Base-by-base conservation (phyloP, 2,329 filamentous ascomycete genomes). In the Alternaria infectoria region DNA sequence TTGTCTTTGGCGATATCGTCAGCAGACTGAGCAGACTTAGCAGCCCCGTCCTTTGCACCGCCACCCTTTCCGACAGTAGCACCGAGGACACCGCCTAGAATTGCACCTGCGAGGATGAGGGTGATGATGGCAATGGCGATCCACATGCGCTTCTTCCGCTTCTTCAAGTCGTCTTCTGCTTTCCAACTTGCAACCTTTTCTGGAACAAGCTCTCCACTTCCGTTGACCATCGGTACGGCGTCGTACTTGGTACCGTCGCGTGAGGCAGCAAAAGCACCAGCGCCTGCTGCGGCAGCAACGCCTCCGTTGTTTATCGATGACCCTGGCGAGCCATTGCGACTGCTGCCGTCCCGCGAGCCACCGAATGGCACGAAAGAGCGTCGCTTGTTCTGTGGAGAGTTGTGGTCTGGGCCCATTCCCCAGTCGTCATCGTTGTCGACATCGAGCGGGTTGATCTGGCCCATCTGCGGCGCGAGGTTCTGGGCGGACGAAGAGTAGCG, bases 381-480 rank as follows among this genome's bases (percentile, higher is more conserved):
- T 63, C 86, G 85, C 77, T 84, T 82, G 71, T 77, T 80, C 73
- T 75, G 73, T 9, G 64, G 49, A 79, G 62, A 81, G 70, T 87
- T 89, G 21, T 62, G 54, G 21, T 30, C 55, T 15, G 72, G 73
- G 5, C 87, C 85, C 55, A 96, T 85, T 2, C 91, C 93, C 76
- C 97, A 94, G 73, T 97, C 94, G 26, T 92, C 93, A 74, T 97
- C 94, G 77, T 97, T 94, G 21, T 87, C 87, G 67, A 97, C 94
- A 13, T 90, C 89, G 73, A 91, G 88, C 3, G 93, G 93, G 76
- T 97, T 90, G 62, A 96, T 86, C 54, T 79, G 76, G 54, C 79
- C 86, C 72, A 80, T 74, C 32, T 74, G 66, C 9, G 69, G 72
- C 5, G 77, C 74, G 45, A 75, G 73, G 63, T 74, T 69, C 58